Evolutionary conservation across 1,284 basidiomycete genomes (phyloP), one percentile per base, ranked within the genome.

Genomic region (Tylopilus orsonianus): DNA sequence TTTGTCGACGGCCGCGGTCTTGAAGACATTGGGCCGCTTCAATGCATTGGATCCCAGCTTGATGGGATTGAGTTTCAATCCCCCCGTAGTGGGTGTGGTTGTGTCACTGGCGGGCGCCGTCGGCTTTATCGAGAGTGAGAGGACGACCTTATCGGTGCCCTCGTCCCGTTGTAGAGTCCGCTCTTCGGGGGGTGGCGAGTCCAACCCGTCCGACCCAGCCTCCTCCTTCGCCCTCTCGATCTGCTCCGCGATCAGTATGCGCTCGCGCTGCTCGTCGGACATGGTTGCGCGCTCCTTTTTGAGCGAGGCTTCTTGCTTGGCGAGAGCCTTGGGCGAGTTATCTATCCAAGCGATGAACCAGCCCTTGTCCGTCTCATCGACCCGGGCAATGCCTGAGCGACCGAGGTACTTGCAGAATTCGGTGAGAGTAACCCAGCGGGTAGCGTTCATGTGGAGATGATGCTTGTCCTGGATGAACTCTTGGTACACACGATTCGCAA

Each of bases 261-360:
- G 84, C 70, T 97, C 91, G 24, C 97, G 81, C 68, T 94, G 90
- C 71, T 99, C 97, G 63, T 98, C 96, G 34, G 93, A 94, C 67
- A 87, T 87, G 43, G 90, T 90, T 27, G 87, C 81, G 8, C 95
- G 80, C 61, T 99, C 94, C 71, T 96, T 94, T 77, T 97, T 97
- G 73, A 90, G 70, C 23, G 83, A 83, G 27, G 93, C 90, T 68
- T 92, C 89, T 83, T 95, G 69, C 54, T 94, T 89, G 6, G 90
- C 90, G 26, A 98, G 75, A 4, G 97, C 94, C 59, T 93, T 91
- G 2, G 97, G 95, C 48, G 88, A 90, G 67, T 81, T 97, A 69
- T 99, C 97, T 52, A 99, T 90, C 96, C 97, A 99, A 34, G 87
- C 83, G 57, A 99, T 80, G 70, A 93, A 98, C 85, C 93, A 94